Percentiles rank a stretch among this genome's conserved stretches.
These are phyloP conservation scores for Huntiella abstrusa DNA, from an alignment of 2,329 filamentous ascomycete species.

Conservation along the genomic window DNA sequence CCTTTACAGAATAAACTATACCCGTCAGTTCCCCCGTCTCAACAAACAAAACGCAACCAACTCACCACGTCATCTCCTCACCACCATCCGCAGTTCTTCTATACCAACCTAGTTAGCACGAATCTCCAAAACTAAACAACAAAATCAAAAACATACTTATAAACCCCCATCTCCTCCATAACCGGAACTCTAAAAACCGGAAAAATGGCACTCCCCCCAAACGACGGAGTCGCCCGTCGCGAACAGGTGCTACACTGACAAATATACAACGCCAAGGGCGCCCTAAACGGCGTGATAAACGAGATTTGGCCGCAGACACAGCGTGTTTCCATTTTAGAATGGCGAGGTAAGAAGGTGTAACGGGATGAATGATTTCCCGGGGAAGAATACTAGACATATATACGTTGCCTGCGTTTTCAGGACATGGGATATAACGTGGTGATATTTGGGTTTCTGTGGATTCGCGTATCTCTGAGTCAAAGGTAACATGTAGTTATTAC, in stretches of 20 bases:
- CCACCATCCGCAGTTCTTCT: conserved; percentile 22
- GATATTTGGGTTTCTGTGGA: too few species aligned
- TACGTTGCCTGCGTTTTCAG: too few species aligned
- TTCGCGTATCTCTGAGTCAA: too few species aligned
- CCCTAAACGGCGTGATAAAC: conserved; percentile 41
- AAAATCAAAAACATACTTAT: conserved; percentile 30
- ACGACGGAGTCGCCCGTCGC: conserved; percentile 45
- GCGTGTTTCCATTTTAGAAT: conserved; percentile 30
- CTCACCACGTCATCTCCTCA: conserved; percentile 36
- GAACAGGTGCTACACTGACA: conserved; percentile 53
- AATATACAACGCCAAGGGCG: conserved; percentile 47
- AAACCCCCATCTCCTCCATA: conserved; percentile 30
- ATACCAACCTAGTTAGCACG: too few species aligned
- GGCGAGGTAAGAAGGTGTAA: too few species aligned
- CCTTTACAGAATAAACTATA: conserved; percentile 44
- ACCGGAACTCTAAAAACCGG: conserved; percentile 41
- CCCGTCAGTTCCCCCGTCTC: too few species aligned
- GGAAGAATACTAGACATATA: too few species aligned
- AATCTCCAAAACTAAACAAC: too few species aligned
- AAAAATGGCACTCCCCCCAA: conserved; percentile 52
- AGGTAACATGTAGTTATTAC: too few species aligned
- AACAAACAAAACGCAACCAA: too few species aligned
- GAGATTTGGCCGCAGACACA: conserved; percentile 47
- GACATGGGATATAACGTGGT: too few species aligned
- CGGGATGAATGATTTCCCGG: too few species aligned